Percentiles rank a stretch among this genome's conserved stretches.
These are phyloP conservation scores for Fomitopsis schrenkii DNA, from an alignment of 1,284 basidiomycete genomes.

Conservation along the genomic window DNA sequence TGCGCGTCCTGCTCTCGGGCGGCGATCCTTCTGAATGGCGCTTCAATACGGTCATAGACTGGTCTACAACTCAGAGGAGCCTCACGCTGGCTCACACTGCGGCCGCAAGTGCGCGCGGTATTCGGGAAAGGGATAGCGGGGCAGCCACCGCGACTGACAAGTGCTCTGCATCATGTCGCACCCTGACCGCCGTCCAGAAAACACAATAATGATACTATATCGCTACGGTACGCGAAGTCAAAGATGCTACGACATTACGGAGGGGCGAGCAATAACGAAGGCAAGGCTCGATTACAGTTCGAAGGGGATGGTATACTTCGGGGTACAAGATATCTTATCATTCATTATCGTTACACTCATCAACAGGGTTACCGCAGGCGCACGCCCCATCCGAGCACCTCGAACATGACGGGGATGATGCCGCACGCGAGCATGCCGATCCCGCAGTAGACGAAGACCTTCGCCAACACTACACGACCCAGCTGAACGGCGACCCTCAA, in stretches of 20 bases:
- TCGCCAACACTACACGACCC: conserved; percentile 69
- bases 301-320: background rate
- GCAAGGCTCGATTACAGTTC: background rate
- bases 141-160: background rate
- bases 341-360: background rate
- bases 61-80: too few relatives aligned
- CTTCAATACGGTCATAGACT: too few relatives aligned
- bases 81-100: too few relatives aligned
- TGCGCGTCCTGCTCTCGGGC: too few relatives aligned
- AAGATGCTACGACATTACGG: background rate
- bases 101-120: too few relatives aligned
- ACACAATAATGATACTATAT: background rate
- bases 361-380: conserved; percentile 12
- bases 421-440: conserved; percentile 72
- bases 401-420: conserved; percentile 64
- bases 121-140: too few relatives aligned
- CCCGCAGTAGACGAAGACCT: conserved; percentile 87
- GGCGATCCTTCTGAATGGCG: too few relatives aligned
- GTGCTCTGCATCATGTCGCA: background rate
- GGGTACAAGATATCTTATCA: background rate
- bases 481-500: background rate
- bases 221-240: background rate
- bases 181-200: background rate
- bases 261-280: background rate
- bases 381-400: conserved; percentile 65